Conservation (phyloP, 73 alveolate species). For the Paramecium pentaurelia region DNA sequence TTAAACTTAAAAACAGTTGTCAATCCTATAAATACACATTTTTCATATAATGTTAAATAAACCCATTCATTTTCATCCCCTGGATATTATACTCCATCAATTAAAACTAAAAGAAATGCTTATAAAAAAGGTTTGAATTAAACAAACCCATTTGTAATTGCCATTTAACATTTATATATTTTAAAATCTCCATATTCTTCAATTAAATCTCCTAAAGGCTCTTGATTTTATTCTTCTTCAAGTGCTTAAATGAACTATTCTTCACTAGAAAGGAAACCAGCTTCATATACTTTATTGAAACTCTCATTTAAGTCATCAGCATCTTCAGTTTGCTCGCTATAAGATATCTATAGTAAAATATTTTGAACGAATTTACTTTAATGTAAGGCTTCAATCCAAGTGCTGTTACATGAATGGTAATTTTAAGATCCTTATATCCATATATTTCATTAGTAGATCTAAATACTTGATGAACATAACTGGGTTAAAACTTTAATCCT, state of each 20-base stretch:
- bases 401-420: slow-evolving; percentile 2
- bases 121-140: not conserved
- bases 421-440: slow-evolving; percentile 32
- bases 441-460: not conserved
- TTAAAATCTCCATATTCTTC: not conserved
- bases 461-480: slow-evolving; percentile 14
- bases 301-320: not conserved
- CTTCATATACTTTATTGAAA: not conserved
- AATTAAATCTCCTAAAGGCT: not conserved
- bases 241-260: not conserved
- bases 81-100: slow-evolving; percentile 43
- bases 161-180: not conserved
- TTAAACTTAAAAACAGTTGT: not conserved
- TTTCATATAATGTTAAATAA: not conserved
- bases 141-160: not conserved
- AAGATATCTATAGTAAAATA: not conserved
- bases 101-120: slow-evolving; percentile 8
- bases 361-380: not conserved
- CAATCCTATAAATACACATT: not conserved
- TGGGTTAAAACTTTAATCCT: not conserved
- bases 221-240: not conserved
- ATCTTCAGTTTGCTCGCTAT: slow-evolving; percentile 30
- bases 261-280: not conserved
- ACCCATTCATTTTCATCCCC: slow-evolving; percentile 2
- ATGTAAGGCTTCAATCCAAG: slow-evolving; percentile 9